Evolutionary conservation across 768 basidiomycete species (phyloP).

Genomic region (Russula compacta): DNA sequence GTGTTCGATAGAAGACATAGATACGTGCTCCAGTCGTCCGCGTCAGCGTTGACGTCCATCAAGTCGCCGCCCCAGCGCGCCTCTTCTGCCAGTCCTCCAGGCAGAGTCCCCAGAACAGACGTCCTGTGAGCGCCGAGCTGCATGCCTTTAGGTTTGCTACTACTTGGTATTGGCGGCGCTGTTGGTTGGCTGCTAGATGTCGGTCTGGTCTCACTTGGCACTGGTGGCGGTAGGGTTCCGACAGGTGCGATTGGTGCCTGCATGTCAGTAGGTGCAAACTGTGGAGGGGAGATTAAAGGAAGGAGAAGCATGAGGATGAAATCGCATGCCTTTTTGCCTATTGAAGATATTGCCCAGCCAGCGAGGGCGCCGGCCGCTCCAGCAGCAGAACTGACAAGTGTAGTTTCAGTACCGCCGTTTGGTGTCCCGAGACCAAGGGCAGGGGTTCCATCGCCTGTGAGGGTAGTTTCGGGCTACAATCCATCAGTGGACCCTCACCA

Average conservation of each 20-base stretch:
- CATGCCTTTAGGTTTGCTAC: conserved; percentile 48
- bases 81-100: conserved; percentile 52
- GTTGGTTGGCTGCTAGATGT: not conserved
- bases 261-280: conserved; percentile 1
- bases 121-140: conserved; percentile 57
- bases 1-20: not conserved
- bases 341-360: conserved; percentile 90
- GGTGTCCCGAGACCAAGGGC: conserved; percentile 18
- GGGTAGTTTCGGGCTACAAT: conserved; percentile 47
- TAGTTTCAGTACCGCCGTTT: conserved; percentile 28
- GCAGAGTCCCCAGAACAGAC: conserved; percentile 31
- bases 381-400: conserved; percentile 75
- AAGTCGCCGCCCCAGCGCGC: conserved; percentile 55
- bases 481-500: not conserved
- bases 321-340: conserved; percentile 64
- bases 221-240: conserved; percentile 2
- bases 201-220: conserved; percentile 14
- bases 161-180: conserved; percentile 12
- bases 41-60: conserved; percentile 90
- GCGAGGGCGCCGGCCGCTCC: conserved; percentile 89
- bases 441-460: conserved; percentile 21
- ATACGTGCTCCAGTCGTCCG: conserved; percentile 86
- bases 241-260: conserved; percentile 4
- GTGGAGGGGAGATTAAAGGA: not conserved
- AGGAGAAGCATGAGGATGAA: not conserved